A percentile compares a stretch with the other conserved stretches of the same genome.
phyloP scores from a whole-genome alignment of 768 basidiomycete species.

The Suillus tomentosus region DNA sequence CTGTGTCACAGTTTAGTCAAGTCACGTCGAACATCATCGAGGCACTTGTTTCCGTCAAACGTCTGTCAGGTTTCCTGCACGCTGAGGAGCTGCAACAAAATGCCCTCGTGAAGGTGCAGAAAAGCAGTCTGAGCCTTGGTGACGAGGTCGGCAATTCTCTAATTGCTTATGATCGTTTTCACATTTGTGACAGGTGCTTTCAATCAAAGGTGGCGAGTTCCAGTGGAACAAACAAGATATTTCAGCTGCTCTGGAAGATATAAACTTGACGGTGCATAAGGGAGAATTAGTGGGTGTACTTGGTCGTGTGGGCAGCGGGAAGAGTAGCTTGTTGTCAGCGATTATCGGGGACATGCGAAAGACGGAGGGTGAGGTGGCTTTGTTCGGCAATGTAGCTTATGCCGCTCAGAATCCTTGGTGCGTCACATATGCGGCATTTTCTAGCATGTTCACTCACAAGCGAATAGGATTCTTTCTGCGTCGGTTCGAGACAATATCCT shows the following conservation, averaged over 20 bases:
- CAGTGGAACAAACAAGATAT: slow-evolving; percentile 64
- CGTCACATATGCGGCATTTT: slow-evolving; percentile 15
- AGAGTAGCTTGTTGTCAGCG: slow-evolving; percentile 79
- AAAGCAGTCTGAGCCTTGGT: slow-evolving; percentile 46
- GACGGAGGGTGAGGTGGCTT: slow-evolving; percentile 66
- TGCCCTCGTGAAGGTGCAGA: slow-evolving; percentile 58
- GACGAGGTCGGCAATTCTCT: slow-evolving; percentile 50
- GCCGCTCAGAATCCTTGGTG: slow-evolving; percentile 88
- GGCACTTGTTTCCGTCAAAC: slow-evolving; percentile 79
- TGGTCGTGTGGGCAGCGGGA: slow-evolving; percentile 90
- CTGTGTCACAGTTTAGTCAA: slow-evolving; percentile 53
- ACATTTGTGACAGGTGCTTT: slow-evolving; percentile 48
- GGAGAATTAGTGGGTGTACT: slow-evolving; percentile 85
- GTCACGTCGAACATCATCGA: slow-evolving; percentile 84
- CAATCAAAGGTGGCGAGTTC: slow-evolving; percentile 79
- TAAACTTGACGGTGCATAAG: slow-evolving; percentile 73
- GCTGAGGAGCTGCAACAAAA: slow-evolving; percentile 82
- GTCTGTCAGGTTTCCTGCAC: slow-evolving; percentile 72
- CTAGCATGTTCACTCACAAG: background rate
- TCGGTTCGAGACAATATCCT: slow-evolving; percentile 89
- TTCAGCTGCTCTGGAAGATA: slow-evolving; percentile 69
- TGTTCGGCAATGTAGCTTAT: slow-evolving; percentile 77
- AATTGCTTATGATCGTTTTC: background rate
- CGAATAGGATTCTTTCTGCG: slow-evolving; percentile 74
- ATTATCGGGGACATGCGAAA: slow-evolving; percentile 88